phyloP scores from a whole-genome alignment of 352 stramenopile genomes.

The Thalassiosira exigua region DNA sequence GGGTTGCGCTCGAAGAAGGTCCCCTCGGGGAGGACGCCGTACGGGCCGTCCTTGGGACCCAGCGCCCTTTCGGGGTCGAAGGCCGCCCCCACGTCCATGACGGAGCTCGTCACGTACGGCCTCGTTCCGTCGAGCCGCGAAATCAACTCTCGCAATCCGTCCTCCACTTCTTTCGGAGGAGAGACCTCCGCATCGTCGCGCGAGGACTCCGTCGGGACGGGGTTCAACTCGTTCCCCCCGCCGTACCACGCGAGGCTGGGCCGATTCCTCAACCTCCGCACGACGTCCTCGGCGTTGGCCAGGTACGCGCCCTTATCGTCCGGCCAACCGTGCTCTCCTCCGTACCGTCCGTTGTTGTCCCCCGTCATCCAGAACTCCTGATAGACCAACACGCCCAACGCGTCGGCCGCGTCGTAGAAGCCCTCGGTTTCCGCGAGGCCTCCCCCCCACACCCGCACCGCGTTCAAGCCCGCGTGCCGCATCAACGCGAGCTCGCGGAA shows the following conservation, averaged over 20 bases:
- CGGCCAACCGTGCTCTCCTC: slow-evolving; percentile 63
- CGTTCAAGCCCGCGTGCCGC: slow-evolving; percentile 61
- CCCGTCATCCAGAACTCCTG: slow-evolving; percentile 81
- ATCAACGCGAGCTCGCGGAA: slow-evolving; percentile 57
- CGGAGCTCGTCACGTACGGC: slow-evolving; percentile 47
- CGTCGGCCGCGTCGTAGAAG: slow-evolving; percentile 82
- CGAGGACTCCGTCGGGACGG: slow-evolving; percentile 22
- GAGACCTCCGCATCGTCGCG: too few species aligned
- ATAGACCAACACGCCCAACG: slow-evolving; percentile 77
- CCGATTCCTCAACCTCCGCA: slow-evolving; percentile 59
- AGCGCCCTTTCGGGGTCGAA: slow-evolving; percentile 57
- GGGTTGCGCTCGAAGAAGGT: slow-evolving; percentile 68
- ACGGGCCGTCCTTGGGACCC: slow-evolving; percentile 68
- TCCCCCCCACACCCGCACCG: slow-evolving; percentile 81
- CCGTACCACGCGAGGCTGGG: slow-evolving; percentile 55
- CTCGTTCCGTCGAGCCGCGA: slow-evolving; percentile 23
- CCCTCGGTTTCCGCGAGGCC: slow-evolving; percentile 67
- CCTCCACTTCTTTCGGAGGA: slow-evolving; percentile 42
- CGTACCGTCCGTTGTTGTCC: slow-evolving; percentile 75
- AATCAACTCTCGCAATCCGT: slow-evolving; percentile 27
- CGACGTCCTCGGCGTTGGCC: slow-evolving; percentile 41
- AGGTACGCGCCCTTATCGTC: slow-evolving; percentile 59
- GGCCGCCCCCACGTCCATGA: slow-evolving; percentile 40
- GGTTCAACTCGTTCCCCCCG: slow-evolving; percentile 72
- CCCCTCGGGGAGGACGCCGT: slow-evolving; percentile 54